These are phyloP conservation scores for Colletotrichum tropicale DNA, from an alignment of 2,329 filamentous ascomycete species.

Conservation along the genomic window DNA sequence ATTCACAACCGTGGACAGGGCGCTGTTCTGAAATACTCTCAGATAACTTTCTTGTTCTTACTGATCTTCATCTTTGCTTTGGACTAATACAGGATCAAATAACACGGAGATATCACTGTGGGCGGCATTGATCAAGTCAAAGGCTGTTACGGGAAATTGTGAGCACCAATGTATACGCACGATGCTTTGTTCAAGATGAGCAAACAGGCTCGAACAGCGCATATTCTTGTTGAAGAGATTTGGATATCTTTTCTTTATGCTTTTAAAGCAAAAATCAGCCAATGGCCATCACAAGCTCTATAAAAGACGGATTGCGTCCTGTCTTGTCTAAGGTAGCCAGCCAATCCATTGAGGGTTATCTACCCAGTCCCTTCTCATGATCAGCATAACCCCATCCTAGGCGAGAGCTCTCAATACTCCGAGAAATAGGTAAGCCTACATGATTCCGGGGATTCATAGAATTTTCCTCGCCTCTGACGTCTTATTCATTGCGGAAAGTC, in stretches of 20 bases:
- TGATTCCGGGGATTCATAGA: neutral
- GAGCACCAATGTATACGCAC: neutral
- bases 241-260: too few relatives aligned
- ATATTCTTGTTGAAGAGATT: too few relatives aligned
- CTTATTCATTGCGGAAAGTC: too few relatives aligned
- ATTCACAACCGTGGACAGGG: too few relatives aligned
- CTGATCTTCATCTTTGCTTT: neutral
- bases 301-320: neutral
- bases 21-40: neutral
- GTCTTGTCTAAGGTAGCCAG: neutral
- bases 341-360: too few relatives aligned
- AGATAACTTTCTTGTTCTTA: neutral
- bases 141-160: neutral
- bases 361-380: neutral
- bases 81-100: accelerated
- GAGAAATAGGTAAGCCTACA: neutral
- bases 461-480: neutral
- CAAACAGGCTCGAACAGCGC: too few relatives aligned
- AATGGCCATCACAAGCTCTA: accelerated
- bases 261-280: too few relatives aligned
- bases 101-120: accelerated
- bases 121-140: neutral
- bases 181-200: too few relatives aligned
- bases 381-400: neutral
- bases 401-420: accelerated